A percentile compares a stretch with the other conserved stretches of the same genome.
These are phyloP conservation scores for Hemerocallis citrina DNA, from an alignment of 106 monocot species.

Conservation along the genomic window DNA sequence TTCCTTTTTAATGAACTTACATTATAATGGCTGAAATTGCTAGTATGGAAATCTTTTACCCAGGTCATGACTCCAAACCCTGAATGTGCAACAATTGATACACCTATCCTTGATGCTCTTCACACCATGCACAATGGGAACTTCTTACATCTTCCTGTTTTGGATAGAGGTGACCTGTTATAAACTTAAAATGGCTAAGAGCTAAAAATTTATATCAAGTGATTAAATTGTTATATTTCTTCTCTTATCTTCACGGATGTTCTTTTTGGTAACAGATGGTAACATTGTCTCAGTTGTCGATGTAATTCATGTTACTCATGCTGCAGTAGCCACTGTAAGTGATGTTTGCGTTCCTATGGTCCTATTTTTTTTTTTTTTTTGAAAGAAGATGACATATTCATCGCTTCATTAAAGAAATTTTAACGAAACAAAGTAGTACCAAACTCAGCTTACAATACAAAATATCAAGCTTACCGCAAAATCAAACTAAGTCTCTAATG, in stretches of 20 bases:
- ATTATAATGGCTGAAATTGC: background rate
- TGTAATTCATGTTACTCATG: constrained; percentile 21
- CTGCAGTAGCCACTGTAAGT: constrained; percentile 20
- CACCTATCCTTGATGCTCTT: constrained; percentile 80
- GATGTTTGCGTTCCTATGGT: background rate
- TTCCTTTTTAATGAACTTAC: background rate
- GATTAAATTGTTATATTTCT: background rate
- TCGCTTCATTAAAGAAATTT: too few species aligned
- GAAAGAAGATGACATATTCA: background rate
- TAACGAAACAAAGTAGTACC: too few species aligned
- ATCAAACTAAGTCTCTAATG: too few species aligned
- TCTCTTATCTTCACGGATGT: background rate
- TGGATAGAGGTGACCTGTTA: constrained; percentile 85
- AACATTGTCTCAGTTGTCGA: constrained; percentile 16
- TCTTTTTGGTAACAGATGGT: constrained; percentile 10
- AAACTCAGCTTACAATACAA: too few species aligned
- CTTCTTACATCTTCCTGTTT: constrained; percentile 85
- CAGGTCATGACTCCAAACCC: constrained; percentile 93
- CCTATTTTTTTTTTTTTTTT: constrained; percentile 6
- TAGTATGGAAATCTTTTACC: constrained; percentile 4
- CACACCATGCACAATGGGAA: constrained; percentile 82
- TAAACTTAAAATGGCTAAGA: background rate
- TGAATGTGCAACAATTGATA: constrained; percentile 68
- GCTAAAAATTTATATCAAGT: background rate
- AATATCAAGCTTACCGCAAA: too few species aligned